Evolutionary conservation across 805 yeast species (phyloP), one percentile per base, ranked within the genome.

Genomic region (Starmerella tilneyi): DNA sequence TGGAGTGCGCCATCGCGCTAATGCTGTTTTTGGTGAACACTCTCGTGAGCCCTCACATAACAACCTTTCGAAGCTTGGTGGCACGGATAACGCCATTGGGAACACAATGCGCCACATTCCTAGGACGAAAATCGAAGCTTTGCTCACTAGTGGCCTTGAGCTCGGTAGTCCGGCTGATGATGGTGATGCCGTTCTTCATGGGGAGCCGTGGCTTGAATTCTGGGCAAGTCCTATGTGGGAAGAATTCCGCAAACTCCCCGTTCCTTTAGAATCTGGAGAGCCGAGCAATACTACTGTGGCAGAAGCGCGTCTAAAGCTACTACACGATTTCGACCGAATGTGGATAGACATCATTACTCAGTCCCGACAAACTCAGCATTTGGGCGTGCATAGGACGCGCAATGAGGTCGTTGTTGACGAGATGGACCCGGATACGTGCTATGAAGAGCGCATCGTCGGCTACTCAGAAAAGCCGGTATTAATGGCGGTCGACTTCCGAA

Each of bases 311-410:
- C 48, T 63, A 20, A 56, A 60, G 19, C 56, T 82, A 19, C 61
- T 70, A 31, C 67, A 70, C 44, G 66, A 71, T 43, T 68, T 78
- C 20, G 72, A 83, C 0, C 63, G 63, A 16, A 76, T 84, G 0
- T 88, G 97, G 97, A 72, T 84, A 19, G 63, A 72, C 20, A 69
- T 83, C 41, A 75, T 84, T 5, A 67, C 68, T 27, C 68, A 46
- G 13, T 67, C 65, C 3, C 51, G 50, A 9, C 27, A 43, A 20
- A 49, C 45, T 17, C 60, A 61, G 44, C 48, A 47, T 16, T 39
- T 50, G 12, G 55, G 58, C n/a, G 71, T 36, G 72, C 69, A 61
- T 69, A 66, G 50, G 50, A 56, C 28, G 62, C 70, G 48, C 60
- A 68, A 51, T 5, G 57, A 56, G 59, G 40, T 46, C 4, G 39